A percentile compares a stretch with the other conserved stretches of the same genome.
Evolutionary conservation across 1,139 yeast species (phyloP).

Genomic region (Taphrina wiesneri): DNA sequence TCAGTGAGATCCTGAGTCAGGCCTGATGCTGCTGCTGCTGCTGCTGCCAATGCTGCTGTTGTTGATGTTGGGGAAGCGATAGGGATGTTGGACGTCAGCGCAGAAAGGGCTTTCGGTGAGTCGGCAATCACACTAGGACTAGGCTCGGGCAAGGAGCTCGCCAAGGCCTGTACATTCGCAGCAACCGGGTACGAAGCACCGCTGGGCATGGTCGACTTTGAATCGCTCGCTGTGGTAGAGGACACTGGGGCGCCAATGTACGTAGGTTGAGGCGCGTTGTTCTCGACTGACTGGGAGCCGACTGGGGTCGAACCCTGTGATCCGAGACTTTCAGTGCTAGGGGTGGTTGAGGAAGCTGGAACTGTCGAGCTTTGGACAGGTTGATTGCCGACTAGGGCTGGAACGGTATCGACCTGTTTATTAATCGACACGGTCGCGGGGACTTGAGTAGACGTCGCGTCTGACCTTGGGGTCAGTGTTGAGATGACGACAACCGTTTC

Average conservation of each 20-base stretch:
- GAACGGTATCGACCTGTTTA: neutral
- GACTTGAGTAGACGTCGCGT: neutral
- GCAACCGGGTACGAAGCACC: neutral
- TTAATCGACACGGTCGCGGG: neutral
- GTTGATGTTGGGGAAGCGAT: too few species aligned
- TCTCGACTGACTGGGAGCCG: neutral
- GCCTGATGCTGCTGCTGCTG: neutral
- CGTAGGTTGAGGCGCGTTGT: neutral
- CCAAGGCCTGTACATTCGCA: neutral
- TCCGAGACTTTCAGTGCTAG: neutral
- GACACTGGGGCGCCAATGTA: neutral
- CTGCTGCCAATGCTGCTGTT: neutral
- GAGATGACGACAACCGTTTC: neutral
- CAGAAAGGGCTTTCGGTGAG: neutral
- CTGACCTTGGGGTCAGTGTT: neutral
- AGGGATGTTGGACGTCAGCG: too few species aligned
- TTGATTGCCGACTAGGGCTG: neutral
- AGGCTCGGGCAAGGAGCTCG: neutral
- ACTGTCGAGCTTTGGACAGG: neutral
- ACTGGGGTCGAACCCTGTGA: neutral
- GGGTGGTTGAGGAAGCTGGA: neutral
- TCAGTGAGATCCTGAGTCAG: neutral
- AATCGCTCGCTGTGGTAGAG: neutral
- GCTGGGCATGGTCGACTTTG: neutral
- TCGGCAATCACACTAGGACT: neutral